Evolutionary conservation across 495 filamentous ascomycete species (phyloP).

Genomic region (Hypomontagnella monticulosa): DNA sequence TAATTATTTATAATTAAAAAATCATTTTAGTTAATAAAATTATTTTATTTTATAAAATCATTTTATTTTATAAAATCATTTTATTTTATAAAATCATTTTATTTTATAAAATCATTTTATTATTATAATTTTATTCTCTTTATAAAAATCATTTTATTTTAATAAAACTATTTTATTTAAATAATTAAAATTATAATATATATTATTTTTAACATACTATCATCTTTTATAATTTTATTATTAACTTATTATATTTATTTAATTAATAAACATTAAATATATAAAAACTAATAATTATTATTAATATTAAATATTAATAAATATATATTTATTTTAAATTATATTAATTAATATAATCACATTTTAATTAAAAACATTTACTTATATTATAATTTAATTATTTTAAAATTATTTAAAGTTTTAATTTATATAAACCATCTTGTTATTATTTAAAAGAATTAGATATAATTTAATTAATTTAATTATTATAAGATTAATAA

Average conservation of each 20-base stretch:
- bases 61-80: neutral
- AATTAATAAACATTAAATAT: no score
- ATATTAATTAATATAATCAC: neutral
- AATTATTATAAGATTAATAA: slow-evolving; percentile 1
- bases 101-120: neutral
- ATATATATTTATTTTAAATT: neutral
- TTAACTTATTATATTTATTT: no score
- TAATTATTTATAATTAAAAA: neutral
- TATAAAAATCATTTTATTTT: no score
- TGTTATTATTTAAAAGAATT: neutral
- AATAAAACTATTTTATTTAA: no score
- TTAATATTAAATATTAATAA: no score
- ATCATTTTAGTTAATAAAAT: no score
- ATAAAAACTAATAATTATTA: no score
- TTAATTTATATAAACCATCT: slow-evolving; percentile 1
- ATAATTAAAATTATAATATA: no score
- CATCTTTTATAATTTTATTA: no score
- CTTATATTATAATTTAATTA: neutral
- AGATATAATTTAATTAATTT: neutral
- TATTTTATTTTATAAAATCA: no score
- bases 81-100: neutral
- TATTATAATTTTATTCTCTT: no score
- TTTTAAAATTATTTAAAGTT: neutral
- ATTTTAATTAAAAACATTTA: neutral
- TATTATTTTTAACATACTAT: no score